phyloP scores from a whole-genome alignment of 2,329 filamentous ascomycete genomes.

The Hymenoscyphus albidus region DNA sequence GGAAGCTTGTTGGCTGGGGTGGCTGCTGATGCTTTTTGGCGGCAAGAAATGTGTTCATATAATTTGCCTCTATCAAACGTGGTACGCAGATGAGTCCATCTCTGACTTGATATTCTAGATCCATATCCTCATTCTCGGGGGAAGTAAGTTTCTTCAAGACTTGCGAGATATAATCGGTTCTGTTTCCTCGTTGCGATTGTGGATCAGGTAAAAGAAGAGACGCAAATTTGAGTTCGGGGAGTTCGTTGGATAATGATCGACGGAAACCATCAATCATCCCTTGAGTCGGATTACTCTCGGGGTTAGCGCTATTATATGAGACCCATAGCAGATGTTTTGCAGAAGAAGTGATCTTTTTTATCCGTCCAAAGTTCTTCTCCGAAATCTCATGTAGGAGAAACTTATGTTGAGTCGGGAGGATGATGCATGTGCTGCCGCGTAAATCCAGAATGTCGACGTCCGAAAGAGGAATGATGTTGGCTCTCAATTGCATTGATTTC shows the following conservation, averaged over 20 bases:
- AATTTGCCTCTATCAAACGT: neutral
- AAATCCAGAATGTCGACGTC: neutral
- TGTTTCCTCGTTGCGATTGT: neutral
- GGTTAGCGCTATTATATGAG: neutral
- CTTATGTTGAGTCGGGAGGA: neutral
- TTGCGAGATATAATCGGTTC: neutral
- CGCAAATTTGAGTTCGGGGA: constrained; percentile 4
- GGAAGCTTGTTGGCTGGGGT: neutral
- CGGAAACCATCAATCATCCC: constrained; percentile 1
- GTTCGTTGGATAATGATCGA: neutral
- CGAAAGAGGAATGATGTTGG: neutral
- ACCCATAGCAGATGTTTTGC: neutral
- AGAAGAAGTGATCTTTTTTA: neutral
- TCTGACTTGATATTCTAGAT: neutral
- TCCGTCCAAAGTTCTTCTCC: neutral
- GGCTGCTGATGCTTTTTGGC: neutral
- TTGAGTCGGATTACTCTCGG: neutral
- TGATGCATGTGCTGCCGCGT: neutral
- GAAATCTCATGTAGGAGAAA: neutral
- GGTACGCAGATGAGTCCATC: neutral
- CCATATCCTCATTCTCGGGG: neutral
- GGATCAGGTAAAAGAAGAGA: constrained; percentile 13
- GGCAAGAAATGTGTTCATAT: constrained; percentile 9
- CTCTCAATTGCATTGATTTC: neutral
- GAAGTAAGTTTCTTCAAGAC: neutral